phyloP scores from a whole-genome alignment of 1,139 yeast species.

The Kazachstania sp. region DNA sequence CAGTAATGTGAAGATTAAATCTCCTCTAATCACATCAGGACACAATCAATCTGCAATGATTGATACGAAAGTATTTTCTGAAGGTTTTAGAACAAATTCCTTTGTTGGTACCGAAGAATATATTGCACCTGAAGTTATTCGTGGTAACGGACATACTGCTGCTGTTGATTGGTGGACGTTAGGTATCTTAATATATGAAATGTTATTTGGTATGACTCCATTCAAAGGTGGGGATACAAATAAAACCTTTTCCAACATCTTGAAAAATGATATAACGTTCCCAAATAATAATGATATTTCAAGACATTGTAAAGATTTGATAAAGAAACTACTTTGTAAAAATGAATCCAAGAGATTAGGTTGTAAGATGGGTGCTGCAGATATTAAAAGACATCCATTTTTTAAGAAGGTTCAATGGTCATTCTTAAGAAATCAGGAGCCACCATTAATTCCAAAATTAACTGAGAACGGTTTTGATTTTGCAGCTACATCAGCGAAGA shows the following conservation, averaged over 20 bases:
- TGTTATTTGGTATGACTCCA: constrained; percentile 93
- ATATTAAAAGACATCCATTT: constrained; percentile 80
- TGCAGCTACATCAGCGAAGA: constrained; percentile 23
- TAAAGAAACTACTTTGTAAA: constrained; percentile 72
- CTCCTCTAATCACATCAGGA: not conserved
- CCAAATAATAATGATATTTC: constrained; percentile 48
- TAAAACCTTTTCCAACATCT: constrained; percentile 77
- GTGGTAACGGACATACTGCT: constrained; percentile 94
- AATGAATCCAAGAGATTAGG: constrained; percentile 87
- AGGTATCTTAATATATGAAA: constrained; percentile 84
- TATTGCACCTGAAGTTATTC: constrained; percentile 94
- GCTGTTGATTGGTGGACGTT: constrained; percentile 99
- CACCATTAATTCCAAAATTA: constrained; percentile 88
- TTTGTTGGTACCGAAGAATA: constrained; percentile 98
- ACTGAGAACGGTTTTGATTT: constrained; percentile 48
- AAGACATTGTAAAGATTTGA: constrained; percentile 66
- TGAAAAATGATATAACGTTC: constrained; percentile 76
- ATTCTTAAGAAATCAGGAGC: constrained; percentile 75
- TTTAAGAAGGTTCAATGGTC: constrained; percentile 96
- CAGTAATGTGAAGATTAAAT: constrained; percentile 40
- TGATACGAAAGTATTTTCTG: constrained; percentile 91
- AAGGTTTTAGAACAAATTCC: constrained; percentile 91
- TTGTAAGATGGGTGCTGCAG: constrained; percentile 89
- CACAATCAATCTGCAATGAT: constrained; percentile 29
- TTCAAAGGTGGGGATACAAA: constrained; percentile 87